phyloP scores from a whole-genome alignment of 345 rosid species.

The Bruguiera gymnorhiza region DNA sequence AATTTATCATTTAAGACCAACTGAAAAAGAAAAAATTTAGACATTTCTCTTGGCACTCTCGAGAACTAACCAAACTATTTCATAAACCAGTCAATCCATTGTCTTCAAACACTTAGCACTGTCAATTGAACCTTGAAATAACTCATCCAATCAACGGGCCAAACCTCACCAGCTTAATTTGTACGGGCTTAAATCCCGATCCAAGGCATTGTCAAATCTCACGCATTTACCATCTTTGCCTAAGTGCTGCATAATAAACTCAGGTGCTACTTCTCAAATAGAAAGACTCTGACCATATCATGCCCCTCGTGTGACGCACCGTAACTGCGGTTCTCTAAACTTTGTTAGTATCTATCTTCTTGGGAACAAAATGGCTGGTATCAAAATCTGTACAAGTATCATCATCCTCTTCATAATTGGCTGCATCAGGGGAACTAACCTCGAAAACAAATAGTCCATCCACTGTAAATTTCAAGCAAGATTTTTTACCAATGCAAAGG shows the following conservation, averaged over 20 bases:
- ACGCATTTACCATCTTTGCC: background rate
- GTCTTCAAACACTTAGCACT: background rate
- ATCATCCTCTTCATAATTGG: constrained; percentile 10
- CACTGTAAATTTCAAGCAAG: background rate
- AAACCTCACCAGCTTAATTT: background rate
- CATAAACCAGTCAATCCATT: too few species aligned
- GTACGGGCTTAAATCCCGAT: background rate
- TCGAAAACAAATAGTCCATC: constrained; percentile 8
- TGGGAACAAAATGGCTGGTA: constrained; percentile 10
- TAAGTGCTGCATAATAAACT: background rate
- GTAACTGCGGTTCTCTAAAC: constrained; percentile 8
- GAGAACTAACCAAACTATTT: too few species aligned
- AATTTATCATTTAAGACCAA: too few species aligned
- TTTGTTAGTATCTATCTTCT: constrained; percentile 9
- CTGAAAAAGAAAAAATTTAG: too few species aligned
- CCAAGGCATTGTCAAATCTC: background rate
- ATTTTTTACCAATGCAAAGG: constrained; percentile 3
- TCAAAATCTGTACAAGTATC: constrained; percentile 29
- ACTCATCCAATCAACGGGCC: background rate
- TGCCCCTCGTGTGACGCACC: constrained; percentile 8
- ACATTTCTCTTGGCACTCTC: too few species aligned
- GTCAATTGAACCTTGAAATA: background rate
- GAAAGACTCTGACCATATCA: constrained; percentile 9
- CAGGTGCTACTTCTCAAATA: constrained; percentile 6
- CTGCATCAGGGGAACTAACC: constrained; percentile 16